A percentile compares a stretch with the other conserved stretches of the same genome.
phyloP scores from a whole-genome alignment of 2,329 filamentous ascomycete species.

The Trichoderma atroviride region DNA sequence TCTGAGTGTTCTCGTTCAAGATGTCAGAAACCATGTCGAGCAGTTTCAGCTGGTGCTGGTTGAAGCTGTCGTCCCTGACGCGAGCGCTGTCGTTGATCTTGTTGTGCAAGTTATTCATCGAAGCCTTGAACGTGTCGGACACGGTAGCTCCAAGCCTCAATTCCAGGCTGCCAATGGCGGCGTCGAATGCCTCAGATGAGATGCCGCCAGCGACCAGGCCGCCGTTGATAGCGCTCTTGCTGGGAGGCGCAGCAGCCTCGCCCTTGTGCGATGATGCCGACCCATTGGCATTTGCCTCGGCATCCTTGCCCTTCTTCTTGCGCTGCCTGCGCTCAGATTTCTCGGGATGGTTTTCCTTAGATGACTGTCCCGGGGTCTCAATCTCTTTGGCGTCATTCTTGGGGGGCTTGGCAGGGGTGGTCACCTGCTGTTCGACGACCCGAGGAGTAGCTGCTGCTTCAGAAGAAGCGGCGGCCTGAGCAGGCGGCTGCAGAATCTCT shows the following conservation, averaged over 20 bases:
- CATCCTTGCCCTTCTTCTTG: constrained; percentile 68
- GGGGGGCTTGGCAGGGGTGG: constrained; percentile 42
- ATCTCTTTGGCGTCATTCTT: constrained; percentile 53
- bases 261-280: constrained; percentile 37
- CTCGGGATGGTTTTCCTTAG: constrained; percentile 50
- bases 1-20: constrained; percentile 65
- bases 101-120: constrained; percentile 63
- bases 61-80: constrained; percentile 54
- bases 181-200: constrained; percentile 53
- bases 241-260: constrained; percentile 40
- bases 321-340: constrained; percentile 63
- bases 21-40: constrained; percentile 62
- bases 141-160: constrained; percentile 53
- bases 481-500: constrained; percentile 35
- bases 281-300: constrained; percentile 50
- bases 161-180: constrained; percentile 58
- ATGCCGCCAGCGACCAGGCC: constrained; percentile 35
- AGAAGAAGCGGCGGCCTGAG: constrained; percentile 27
- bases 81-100: constrained; percentile 67
- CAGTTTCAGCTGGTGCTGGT: constrained; percentile 56
- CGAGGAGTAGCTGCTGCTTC: constrained; percentile 36
- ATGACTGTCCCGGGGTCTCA: constrained; percentile 46
- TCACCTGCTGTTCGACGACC: constrained; percentile 36
- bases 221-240: constrained; percentile 29
- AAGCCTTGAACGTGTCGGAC: constrained; percentile 56